Percentiles rank a stretch among this genome's conserved stretches.
Conservation (phyloP, 148 eudicot genomes). For the Simmondsia chinensis region DNA sequence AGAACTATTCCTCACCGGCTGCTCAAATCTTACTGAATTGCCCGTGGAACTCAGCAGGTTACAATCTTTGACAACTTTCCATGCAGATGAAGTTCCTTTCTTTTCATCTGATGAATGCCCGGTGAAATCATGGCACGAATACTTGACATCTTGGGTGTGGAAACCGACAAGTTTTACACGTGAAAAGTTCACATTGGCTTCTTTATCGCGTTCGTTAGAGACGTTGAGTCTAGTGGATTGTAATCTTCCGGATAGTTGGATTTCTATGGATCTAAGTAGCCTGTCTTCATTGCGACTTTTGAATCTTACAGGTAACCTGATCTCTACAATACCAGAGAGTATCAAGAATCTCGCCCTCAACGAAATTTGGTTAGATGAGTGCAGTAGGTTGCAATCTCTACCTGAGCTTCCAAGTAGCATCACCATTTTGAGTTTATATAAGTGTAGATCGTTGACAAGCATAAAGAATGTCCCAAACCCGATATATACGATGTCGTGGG, state of each 20-base stretch:
- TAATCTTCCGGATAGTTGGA: neutral
- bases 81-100: too few species aligned
- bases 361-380: neutral
- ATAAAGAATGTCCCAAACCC: conserved; percentile 4
- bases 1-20: neutral
- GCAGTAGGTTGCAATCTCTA: conserved; percentile 6
- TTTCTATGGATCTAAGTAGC: neutral
- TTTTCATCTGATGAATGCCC: too few species aligned
- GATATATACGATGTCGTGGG: neutral
- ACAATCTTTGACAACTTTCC: too few species aligned
- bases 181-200: neutral
- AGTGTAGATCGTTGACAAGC: conserved; percentile 4
- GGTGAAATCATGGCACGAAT: too few species aligned
- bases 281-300: neutral
- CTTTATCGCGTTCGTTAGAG: neutral
- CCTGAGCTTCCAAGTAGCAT: conserved; percentile 12
- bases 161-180: too few species aligned
- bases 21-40: neutral
- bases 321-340: conserved; percentile 4
- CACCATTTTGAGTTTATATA: conserved; percentile 7
- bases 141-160: too few species aligned
- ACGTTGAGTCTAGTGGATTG: neutral
- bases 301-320: neutral
- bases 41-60: neutral
- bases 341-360: conserved; percentile 5